A percentile compares a stretch with the other conserved stretches of the same genome.
phyloP scores from a whole-genome alignment of 2,329 filamentous ascomycete genomes.

The Chalara sp. region DNA sequence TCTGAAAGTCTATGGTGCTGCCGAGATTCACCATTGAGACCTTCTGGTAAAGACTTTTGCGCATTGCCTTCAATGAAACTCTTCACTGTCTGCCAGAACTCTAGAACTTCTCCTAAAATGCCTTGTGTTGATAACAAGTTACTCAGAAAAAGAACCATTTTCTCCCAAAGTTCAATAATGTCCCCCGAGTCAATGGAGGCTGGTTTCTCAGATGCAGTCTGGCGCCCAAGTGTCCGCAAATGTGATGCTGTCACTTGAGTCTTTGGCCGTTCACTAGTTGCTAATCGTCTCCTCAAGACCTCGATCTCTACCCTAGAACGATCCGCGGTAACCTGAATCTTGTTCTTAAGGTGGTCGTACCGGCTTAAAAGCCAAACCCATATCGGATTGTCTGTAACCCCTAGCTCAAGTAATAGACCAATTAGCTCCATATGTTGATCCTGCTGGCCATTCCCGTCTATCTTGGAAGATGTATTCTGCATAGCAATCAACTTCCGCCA shows the following conservation, averaged over 20 bases:
- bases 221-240: constrained; percentile 65
- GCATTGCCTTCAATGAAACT: constrained; percentile 84
- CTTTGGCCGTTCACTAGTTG: constrained; percentile 64
- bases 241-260: constrained; percentile 66
- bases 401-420: constrained; percentile 79
- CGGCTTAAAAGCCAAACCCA: constrained; percentile 92
- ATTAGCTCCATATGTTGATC: constrained; percentile 91
- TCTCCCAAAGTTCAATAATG: constrained; percentile 89
- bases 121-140: constrained; percentile 72
- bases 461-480: constrained; percentile 42
- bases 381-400: constrained; percentile 92
- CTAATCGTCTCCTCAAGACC: constrained; percentile 75
- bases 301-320: constrained; percentile 90
- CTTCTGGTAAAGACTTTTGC: constrained; percentile 71
- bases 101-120: constrained; percentile 79
- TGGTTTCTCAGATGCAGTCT: constrained; percentile 52
- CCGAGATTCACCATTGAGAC: constrained; percentile 74
- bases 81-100: constrained; percentile 90
- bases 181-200: constrained; percentile 70
- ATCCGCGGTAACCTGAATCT: constrained; percentile 73
- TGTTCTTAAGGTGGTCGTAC: constrained; percentile 82
- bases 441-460: constrained; percentile 39
- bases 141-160: constrained; percentile 67
- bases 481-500: constrained; percentile 75
- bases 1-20: constrained; percentile 74